A percentile compares a stretch with the other conserved stretches of the same genome.
Conservation (phyloP, 768 basidiomycete genomes). For the Auricularia auricula-judae region DNA sequence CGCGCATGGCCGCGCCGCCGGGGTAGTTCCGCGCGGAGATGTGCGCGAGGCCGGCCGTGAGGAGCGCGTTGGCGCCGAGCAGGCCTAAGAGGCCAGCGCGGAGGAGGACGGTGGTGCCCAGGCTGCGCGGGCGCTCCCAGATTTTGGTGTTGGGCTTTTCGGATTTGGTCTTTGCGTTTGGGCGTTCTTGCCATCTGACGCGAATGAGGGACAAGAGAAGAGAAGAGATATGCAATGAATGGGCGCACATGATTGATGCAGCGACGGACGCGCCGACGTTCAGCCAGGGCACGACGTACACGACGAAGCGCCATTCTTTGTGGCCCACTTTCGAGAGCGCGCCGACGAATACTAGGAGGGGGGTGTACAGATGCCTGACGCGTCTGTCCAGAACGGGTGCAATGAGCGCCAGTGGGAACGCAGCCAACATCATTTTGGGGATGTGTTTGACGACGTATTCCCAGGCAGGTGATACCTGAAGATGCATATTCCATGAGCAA, state of each 20-base stretch:
- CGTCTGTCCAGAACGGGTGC: conserved; percentile 38
- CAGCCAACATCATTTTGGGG: conserved; percentile 65
- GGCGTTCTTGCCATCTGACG: conserved; percentile 17
- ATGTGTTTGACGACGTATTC: conserved; percentile 57
- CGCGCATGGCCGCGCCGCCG: conserved; percentile 60
- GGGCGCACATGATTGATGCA: conserved; percentile 48
- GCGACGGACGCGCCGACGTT: conserved; percentile 72
- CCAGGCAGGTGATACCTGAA: conserved; percentile 56
- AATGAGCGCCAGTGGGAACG: conserved; percentile 49
- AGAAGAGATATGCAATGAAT: not conserved
- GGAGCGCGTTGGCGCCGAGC: conserved; percentile 40
- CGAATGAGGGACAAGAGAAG: conserved; percentile 4
- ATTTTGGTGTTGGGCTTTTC: not conserved
- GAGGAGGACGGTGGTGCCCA: conserved; percentile 32
- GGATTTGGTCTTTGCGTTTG: conserved; percentile 28
- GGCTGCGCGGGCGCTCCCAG: conserved; percentile 8
- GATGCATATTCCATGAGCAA: not conserved
- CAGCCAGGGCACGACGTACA: conserved; percentile 73
- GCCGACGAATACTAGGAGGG: conserved; percentile 41
- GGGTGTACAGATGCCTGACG: conserved; percentile 38
- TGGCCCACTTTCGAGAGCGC: conserved; percentile 72
- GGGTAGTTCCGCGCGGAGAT: conserved; percentile 79
- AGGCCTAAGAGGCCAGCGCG: conserved; percentile 35
- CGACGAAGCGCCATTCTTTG: conserved; percentile 96
- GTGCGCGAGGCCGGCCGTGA: conserved; percentile 40